Evolutionary conservation across 129 eudicot genomes (phyloP), one percentile per base, ranked within the genome.

Genomic region (Saposhnikovia divaricata): DNA sequence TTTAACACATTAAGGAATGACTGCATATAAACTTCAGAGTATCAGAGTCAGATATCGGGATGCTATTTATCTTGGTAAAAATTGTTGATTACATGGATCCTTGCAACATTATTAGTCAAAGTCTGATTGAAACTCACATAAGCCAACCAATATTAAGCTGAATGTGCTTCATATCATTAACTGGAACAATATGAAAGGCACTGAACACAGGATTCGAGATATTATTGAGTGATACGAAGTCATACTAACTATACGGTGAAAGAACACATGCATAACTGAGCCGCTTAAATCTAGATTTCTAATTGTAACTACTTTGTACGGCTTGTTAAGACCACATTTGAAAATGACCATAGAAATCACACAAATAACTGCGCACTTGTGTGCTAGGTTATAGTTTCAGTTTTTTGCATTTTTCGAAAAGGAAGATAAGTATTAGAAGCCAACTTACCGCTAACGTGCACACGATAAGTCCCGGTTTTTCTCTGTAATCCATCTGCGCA

Each of bases 401-500:
- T 31, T 15, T 66, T 4, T 66, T 10, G 37, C 37, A 18, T 9
- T 25, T 27, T 8, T 40, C 28, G 71, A 72, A 4, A 74, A 61
- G 39, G 65, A 42, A 25, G 27, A 43, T 4, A 3, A 46, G 16
- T 53, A 74, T 19, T 11, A 53, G 78, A 78, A 76, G 43, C 68
- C 34, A 59, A 86, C 96, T 89, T 88, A 95, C 98, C 45, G 91
- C 97, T 80, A 95, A 81, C 19, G 83, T 84, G 92, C 98, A 95
- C 19, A 93, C 98, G 78, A 92, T 87, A 73, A 95, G 97, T 77
- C 98, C 97, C 15, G 98, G 86, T 71, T 95, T 95, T 77, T 95
- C 97, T 85, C 97, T 86, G 88, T 89, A 80, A 81, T 95, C 98
- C 74, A 89, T 72, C 31, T 91, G 88, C 51, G 80, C 96, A 78